Base-by-base conservation (phyloP, 768 basidiomycete genomes). In the Boletellus ananas region DNA sequence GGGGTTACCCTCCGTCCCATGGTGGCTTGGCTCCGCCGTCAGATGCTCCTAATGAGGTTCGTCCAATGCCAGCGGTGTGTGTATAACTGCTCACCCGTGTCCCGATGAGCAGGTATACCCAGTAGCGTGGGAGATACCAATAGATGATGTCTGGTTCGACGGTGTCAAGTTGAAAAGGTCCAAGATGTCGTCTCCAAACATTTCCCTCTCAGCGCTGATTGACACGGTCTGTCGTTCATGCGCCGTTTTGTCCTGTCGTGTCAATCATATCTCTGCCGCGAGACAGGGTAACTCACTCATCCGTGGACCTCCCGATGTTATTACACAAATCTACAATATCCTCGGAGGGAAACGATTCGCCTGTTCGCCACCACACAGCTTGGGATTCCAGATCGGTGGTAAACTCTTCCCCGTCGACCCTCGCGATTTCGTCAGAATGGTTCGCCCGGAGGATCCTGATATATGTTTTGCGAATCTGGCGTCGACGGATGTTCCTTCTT, bases 81-180 rank as follows among this genome's bases (percentile, higher is more conserved):
- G 42, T 11, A 29, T 18, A n/a, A n/a, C 7, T 31, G 21, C 47
- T 60, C n/a, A 58, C 43, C 7, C 3, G 12, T 25, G 9, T 50
- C 1, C 29, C 27, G 10, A 45, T 43, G 43, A 12, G 16, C 56
- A 83, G 83, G 64, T 67, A 12, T 84, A 84, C 62, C 80, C 83
- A 1, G 70, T 84, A 23, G 74, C 81, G 11, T 90, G 88, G 88
- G 88, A 90, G 63, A 70, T 88, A 6, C 72, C 77, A 23, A 51
- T 90, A 7, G 87, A 88, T 46, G 81, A 81, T 49, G 83, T 90
- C 6, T 90, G 74, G 61, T 74, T 91, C 31, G 84, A 90, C 55
- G 86, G 83, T 12, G 59, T 73, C 52, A 73, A 70, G 56, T 69
- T 90, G n/a, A 76, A 80, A 6, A 74, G 72, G 33, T 87, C 87